Base-by-base conservation (phyloP, 352 stramenopile species). In the Salisapilia sapeloensis region DNA sequence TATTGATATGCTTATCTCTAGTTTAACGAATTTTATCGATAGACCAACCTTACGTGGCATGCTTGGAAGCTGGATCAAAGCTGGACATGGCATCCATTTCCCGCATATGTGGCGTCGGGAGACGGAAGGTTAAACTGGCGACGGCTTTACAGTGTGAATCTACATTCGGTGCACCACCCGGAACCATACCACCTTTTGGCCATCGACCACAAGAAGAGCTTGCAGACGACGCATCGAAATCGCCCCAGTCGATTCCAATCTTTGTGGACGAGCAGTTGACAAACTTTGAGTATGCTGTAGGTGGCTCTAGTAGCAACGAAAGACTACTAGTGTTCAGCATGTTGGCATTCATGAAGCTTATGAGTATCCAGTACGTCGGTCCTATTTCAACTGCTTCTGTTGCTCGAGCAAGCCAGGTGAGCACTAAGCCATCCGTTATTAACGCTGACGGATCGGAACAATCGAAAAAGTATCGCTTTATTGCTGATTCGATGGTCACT, bases 401-500 rank as follows among this genome's bases (percentile, higher is more conserved):
- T 23, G 44, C 32, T 14, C n/a, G 29, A 7, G n/a, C 24, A n/a
- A 28, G 24, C 9, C 9, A 28, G 24, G n/a, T 28, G n/a, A 24
- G 7, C 15, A 2, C 5, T 20, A 5, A 6, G 27, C 9, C 12
- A 19, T 23, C 35, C 21, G n/a, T 25, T 29, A 11, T 14, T 10
- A 33, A 30, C 9, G 24, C 31, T 10, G 18, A 32, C 13, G 7
- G 19, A 28, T 8, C 15, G 32, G n/a, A 12, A 22, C 18, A 4
- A 38, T 22, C 23, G 28, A n/a, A 19, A 11, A 15, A 65, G 35
- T 60, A 65, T 46, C 75, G 69, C 19, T 86, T 86, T 31, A 39
- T 86, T 0, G 71, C 67, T 0, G 71, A 86, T 38, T 72, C 64
- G 12, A 86, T 86, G 71, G 49, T 81, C 6, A 63, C 47, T 6